Percentiles rank a stretch among this genome's conserved stretches.
phyloP scores from a whole-genome alignment of 495 filamentous ascomycete species.

The Neurospora sp. region DNA sequence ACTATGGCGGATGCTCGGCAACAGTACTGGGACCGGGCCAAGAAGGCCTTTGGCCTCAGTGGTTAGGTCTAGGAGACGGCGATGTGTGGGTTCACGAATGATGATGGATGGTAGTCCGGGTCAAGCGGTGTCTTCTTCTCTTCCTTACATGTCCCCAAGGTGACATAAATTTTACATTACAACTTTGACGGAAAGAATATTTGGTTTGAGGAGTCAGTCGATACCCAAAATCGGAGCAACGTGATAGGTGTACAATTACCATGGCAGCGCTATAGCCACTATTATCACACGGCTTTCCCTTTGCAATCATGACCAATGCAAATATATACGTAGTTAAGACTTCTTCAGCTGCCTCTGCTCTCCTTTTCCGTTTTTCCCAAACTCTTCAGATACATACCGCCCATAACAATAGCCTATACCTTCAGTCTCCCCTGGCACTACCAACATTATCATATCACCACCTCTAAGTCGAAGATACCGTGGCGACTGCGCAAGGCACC shows the following conservation, averaged over 20 bases:
- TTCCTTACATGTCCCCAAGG: background rate
- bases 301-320: background rate
- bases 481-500: conserved; percentile 32
- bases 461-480: conserved; percentile 10
- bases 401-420: background rate
- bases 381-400: background rate
- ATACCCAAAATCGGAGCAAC: background rate
- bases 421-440: background rate
- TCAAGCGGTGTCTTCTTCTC: background rate
- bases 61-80: conserved; percentile 3
- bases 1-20: conserved; percentile 35
- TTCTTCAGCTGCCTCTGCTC: background rate
- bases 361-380: background rate
- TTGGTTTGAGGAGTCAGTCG: background rate
- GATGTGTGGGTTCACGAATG: background rate
- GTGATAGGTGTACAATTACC: background rate
- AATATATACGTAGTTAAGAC: background rate
- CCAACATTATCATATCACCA: background rate
- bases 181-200: background rate
- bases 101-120: background rate
- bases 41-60: conserved; percentile 28
- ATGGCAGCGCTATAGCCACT: background rate
- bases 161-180: background rate
- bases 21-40: conserved; percentile 45
- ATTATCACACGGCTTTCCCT: background rate